A percentile compares a stretch with the other conserved stretches of the same genome.
These are phyloP conservation scores for Rhynchospora breviuscula DNA, from an alignment of 176 grass and related monocot species.

Conservation along the genomic window DNA sequence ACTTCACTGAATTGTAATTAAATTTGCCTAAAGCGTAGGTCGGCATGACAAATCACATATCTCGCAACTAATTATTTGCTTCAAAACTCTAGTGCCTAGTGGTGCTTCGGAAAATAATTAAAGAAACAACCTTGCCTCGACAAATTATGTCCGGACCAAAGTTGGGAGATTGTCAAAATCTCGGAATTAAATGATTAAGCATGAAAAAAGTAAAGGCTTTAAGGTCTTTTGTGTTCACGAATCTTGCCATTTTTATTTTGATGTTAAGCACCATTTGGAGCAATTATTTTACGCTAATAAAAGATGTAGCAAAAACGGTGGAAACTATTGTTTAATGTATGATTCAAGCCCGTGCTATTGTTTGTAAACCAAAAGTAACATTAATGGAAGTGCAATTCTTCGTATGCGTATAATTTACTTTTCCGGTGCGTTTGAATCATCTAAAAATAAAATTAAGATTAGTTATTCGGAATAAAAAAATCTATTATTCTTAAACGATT, in stretches of 20 bases:
- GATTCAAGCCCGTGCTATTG: background rate
- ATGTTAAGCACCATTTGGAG: background rate
- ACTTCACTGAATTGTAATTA: background rate
- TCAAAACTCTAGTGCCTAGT: background rate
- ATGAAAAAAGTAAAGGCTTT: background rate
- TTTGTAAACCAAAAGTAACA: background rate
- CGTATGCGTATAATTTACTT: background rate
- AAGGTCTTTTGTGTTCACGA: background rate
- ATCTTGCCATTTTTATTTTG: constrained; percentile 5
- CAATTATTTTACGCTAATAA: background rate
- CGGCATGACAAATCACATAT: background rate
- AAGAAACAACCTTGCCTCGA: background rate
- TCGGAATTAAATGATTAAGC: constrained; percentile 8
- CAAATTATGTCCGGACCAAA: background rate
- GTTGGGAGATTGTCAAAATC: constrained; percentile 13
- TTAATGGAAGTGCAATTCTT: too few relatives aligned
- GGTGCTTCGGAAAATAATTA: background rate
- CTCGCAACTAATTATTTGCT: background rate
- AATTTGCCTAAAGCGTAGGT: background rate
- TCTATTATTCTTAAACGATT: too few relatives aligned
- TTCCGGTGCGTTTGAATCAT: too few relatives aligned
- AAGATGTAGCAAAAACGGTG: background rate
- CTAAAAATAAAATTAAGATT: too few relatives aligned
- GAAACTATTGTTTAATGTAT: background rate
- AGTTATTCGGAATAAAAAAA: too few relatives aligned